phyloP scores from a whole-genome alignment of 805 yeast genomes.

The Brettanomyces sp. region DNA sequence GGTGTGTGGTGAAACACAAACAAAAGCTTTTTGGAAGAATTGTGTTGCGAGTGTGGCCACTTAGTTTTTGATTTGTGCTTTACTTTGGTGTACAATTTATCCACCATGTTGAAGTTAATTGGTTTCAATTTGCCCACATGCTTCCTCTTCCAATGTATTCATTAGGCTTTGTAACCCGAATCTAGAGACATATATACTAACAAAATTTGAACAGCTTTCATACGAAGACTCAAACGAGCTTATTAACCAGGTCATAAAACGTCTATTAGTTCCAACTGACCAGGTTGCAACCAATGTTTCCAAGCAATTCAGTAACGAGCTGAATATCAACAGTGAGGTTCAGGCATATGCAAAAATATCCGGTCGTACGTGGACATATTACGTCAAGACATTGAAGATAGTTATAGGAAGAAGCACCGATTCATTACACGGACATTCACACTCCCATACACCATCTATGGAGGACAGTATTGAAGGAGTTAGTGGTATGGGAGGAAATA shows the following conservation, averaged over 20 bases:
- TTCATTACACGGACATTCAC: constrained; percentile 8
- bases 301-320: constrained; percentile 61
- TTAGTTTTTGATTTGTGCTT: too few species aligned
- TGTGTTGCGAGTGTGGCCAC: too few species aligned
- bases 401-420: constrained; percentile 81
- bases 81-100: too few species aligned
- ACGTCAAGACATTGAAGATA: constrained; percentile 69
- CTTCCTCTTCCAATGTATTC: too few species aligned
- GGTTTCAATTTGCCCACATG: too few species aligned
- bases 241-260: constrained; percentile 65
- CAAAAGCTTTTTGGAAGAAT: too few species aligned
- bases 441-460: neutral
- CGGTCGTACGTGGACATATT: constrained; percentile 89
- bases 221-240: constrained; percentile 56
- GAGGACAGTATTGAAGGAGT: neutral
- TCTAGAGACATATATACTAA: neutral
- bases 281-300: constrained; percentile 60
- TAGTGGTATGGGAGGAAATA: neutral
- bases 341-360: constrained; percentile 97
- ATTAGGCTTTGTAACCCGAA: neutral
- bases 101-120: too few species aligned
- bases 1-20: too few species aligned
- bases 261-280: constrained; percentile 62
- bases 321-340: constrained; percentile 64
- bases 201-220: neutral